Evolutionary conservation across 225 moss, liverwort and hornwort species (phyloP).

Genomic region (Bryum argenteum): DNA sequence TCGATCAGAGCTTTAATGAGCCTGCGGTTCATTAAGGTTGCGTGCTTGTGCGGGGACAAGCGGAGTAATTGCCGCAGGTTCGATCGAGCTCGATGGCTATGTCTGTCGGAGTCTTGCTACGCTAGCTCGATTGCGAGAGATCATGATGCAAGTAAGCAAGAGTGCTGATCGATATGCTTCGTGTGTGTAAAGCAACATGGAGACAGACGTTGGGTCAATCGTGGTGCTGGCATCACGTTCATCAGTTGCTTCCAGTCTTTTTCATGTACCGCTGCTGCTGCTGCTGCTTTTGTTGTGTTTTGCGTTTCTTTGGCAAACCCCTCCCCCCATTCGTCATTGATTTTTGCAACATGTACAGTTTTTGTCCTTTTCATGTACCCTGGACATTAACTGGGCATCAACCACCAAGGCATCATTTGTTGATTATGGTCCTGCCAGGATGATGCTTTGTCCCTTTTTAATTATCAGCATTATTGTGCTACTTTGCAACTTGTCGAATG

Average conservation of each 20-base stretch:
- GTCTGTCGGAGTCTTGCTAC: neutral
- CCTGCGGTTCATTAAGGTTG: slow-evolving; percentile 5
- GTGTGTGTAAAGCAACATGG: neutral
- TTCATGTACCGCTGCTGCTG: slow-evolving; percentile 5
- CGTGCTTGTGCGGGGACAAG: slow-evolving; percentile 38
- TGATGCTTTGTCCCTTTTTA: neutral
- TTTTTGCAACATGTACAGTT: neutral
- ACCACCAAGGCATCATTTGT: slow-evolving; percentile 1
- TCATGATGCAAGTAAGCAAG: neutral
- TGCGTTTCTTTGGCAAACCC: neutral
- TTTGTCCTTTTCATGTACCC: neutral
- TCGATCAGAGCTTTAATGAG: slow-evolving; percentile 18
- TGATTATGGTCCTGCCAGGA: neutral
- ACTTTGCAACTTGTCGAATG: no score
- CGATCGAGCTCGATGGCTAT: neutral
- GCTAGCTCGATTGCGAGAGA: no score
- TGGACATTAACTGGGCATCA: slow-evolving; percentile 16
- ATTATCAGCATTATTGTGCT: no score
- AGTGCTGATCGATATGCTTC: slow-evolving; percentile 5
- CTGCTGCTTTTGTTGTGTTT: neutral
- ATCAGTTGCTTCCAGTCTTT: slow-evolving; percentile 14
- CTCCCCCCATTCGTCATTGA: no score
- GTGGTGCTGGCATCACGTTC: slow-evolving; percentile 39
- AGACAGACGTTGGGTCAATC: slow-evolving; percentile 31
- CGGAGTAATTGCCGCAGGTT: slow-evolving; percentile 26